Evolutionary conservation across 352 stramenopile genomes (phyloP).

Genomic region (Thalassiosira exigua): DNA sequence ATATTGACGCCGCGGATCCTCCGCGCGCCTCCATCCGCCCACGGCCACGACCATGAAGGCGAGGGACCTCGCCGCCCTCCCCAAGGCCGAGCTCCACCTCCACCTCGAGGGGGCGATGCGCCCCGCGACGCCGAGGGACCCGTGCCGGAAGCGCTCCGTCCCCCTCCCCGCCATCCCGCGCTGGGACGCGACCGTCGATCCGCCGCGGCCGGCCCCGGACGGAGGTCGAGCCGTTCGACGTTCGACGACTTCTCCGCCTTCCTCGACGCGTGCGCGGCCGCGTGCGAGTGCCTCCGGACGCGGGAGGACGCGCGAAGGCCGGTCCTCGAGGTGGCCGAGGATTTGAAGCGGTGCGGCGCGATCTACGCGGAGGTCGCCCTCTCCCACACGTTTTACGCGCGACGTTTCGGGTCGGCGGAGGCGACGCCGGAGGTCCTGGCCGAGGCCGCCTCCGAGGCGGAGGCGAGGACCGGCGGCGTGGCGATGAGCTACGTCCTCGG

Average conservation of each 20-base stretch:
- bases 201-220: neutral
- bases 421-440: neutral
- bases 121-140: constrained; percentile 66
- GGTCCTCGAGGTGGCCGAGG: constrained; percentile 2
- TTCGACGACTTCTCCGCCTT: constrained; percentile 17
- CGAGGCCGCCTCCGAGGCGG: neutral
- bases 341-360: neutral
- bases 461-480: neutral
- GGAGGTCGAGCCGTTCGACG: neutral
- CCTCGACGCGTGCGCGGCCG: constrained; percentile 1
- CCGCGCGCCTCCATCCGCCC: too few species aligned
- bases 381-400: constrained; percentile 1
- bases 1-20: too few species aligned
- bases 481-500: neutral
- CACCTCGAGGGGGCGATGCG: constrained; percentile 88
- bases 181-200: neutral
- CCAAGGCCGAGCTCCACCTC: constrained; percentile 85
- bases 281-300: constrained; percentile 8
- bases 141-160: neutral
- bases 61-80: constrained; percentile 41
- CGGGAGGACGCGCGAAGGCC: neutral
- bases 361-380: neutral
- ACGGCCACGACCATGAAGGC: neutral
- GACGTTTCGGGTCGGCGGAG: neutral
- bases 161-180: neutral